These are phyloP conservation scores for Scenedesmus sp. DNA, from an alignment of 163 green algal genomes.

Conservation along the genomic window DNA sequence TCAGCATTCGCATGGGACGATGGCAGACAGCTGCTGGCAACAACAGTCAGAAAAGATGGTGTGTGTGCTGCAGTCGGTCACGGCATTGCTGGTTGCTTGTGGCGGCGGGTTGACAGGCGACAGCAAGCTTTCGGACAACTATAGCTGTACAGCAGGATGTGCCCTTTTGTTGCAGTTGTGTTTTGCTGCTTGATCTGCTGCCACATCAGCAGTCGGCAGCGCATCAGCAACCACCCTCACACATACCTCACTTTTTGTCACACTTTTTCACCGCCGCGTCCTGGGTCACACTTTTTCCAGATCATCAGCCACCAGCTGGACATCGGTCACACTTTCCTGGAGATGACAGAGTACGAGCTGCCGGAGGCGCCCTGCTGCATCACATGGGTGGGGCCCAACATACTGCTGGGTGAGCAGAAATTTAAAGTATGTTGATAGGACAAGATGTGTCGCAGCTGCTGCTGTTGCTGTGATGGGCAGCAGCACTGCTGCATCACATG, in stretches of 20 bases:
- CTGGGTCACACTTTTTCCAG: background rate
- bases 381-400: slow-evolving; percentile 55
- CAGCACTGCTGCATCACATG: slow-evolving; percentile 28
- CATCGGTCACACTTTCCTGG: slow-evolving; percentile 60
- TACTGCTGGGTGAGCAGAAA: slow-evolving; percentile 51
- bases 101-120: too few species aligned
- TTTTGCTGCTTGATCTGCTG: background rate
- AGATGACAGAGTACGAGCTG: slow-evolving; percentile 70
- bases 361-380: slow-evolving; percentile 58
- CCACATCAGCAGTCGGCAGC: background rate
- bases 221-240: too few species aligned
- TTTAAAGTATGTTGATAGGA: too few species aligned
- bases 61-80: too few species aligned
- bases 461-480: background rate
- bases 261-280: background rate
- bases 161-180: too few species aligned
- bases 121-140: too few species aligned
- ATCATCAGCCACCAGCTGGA: slow-evolving; percentile 60
- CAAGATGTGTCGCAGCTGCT: background rate
- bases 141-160: background rate
- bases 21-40: too few species aligned
- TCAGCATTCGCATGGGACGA: too few species aligned
- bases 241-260: background rate
- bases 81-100: too few species aligned
- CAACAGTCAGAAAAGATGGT: too few species aligned